Percentiles rank a stretch among this genome's conserved stretches.
Evolutionary conservation across 768 basidiomycete species (phyloP).

Genomic region (Cytidiella melzeri): DNA sequence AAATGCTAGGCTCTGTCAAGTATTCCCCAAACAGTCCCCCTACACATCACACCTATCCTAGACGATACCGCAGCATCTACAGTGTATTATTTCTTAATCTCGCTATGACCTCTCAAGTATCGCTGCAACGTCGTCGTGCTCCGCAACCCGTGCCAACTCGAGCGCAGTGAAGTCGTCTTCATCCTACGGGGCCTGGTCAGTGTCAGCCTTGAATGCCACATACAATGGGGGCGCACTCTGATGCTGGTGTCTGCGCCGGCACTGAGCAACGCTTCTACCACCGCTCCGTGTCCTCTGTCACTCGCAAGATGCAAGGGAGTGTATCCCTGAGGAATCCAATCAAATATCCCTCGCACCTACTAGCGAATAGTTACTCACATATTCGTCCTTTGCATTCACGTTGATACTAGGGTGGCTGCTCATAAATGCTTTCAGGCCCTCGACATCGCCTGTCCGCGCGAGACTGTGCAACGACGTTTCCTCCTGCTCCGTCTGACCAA

Average conservation of each 20-base stretch:
- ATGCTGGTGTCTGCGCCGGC: slow-evolving; percentile 59
- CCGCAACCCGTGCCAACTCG: slow-evolving; percentile 56
- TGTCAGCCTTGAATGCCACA: not conserved
- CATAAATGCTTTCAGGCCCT: slow-evolving; percentile 39
- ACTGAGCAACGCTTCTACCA: slow-evolving; percentile 52
- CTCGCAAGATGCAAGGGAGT: slow-evolving; percentile 83
- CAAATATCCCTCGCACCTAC: not conserved
- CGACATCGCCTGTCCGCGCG: slow-evolving; percentile 52
- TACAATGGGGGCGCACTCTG: slow-evolving; percentile 41
- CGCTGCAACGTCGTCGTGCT: slow-evolving; percentile 46
- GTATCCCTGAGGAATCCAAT: slow-evolving; percentile 58
- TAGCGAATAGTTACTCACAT: slow-evolving; percentile 42
- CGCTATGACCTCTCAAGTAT: slow-evolving; percentile 22
- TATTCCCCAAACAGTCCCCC: not conserved
- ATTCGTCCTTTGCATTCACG: slow-evolving; percentile 63
- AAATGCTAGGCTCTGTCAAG: too few species aligned
- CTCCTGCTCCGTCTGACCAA: slow-evolving; percentile 24
- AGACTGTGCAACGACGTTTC: slow-evolving; percentile 52
- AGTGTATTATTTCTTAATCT: not conserved
- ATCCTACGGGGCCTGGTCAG: slow-evolving; percentile 40
- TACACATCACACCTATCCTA: not conserved
- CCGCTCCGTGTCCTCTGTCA: slow-evolving; percentile 64
- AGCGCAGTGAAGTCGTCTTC: slow-evolving; percentile 54
- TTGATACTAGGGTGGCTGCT: slow-evolving; percentile 35
- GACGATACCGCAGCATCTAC: slow-evolving; percentile 1